Evolutionary conservation across 1,284 basidiomycete genomes (phyloP).

Genomic region (Agroathelia rolfsii): DNA sequence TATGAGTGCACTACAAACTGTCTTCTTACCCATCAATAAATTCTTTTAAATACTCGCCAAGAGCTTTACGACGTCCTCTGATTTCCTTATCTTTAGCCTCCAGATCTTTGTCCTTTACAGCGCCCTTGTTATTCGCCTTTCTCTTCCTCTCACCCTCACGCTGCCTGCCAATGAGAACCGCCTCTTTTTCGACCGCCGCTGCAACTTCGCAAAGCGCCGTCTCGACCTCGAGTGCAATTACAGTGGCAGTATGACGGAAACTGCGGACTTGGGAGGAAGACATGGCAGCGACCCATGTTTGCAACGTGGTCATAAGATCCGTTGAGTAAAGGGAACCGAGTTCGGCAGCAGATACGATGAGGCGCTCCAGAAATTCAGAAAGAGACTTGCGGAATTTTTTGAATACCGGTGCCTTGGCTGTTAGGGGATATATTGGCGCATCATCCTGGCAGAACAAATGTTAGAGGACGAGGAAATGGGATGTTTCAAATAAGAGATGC

Average conservation of each 20-base stretch:
- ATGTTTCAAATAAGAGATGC: too few relatives aligned
- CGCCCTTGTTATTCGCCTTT: conserved; percentile 36
- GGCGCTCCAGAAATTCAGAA: conserved; percentile 72
- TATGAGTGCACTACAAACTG: not conserved
- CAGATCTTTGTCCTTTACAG: conserved; percentile 61
- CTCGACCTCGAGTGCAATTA: conserved; percentile 81
- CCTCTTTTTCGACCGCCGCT: conserved; percentile 76
- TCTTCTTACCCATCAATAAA: conserved; percentile 74
- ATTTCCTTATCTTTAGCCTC: conserved; percentile 72
- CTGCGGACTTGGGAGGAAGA: conserved; percentile 90
- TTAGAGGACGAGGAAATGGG: conserved; percentile 1
- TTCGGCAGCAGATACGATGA: conserved; percentile 70
- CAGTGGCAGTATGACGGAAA: conserved; percentile 92
- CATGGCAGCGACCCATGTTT: conserved; percentile 91
- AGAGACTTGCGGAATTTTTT: conserved; percentile 81
- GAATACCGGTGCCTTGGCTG: conserved; percentile 75
- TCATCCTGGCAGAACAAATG: conserved; percentile 43
- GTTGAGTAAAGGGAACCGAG: conserved; percentile 68
- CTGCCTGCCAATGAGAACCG: conserved; percentile 73
- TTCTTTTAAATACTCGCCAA: conserved; percentile 83
- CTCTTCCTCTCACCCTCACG: conserved; percentile 87
- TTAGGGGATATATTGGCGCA: conserved; percentile 82
- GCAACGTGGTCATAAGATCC: conserved; percentile 71
- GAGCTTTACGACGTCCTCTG: conserved; percentile 56
- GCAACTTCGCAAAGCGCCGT: conserved; percentile 82